These are phyloP conservation scores for Pythium plurisporium DNA, from an alignment of 352 stramenopile species.

Conservation along the genomic window DNA sequence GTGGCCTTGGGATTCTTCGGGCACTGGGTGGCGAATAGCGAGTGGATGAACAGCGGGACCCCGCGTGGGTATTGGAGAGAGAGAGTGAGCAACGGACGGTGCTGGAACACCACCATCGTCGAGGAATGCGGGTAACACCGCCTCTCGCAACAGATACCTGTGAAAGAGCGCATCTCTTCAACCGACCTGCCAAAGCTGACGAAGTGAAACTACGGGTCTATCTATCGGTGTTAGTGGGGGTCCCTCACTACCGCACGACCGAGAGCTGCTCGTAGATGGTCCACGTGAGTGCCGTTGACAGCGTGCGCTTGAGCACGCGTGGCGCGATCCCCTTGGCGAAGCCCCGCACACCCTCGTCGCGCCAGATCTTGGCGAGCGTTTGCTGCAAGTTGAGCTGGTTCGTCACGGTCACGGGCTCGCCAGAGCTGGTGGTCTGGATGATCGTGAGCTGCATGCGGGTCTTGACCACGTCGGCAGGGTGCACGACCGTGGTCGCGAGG, in stretches of 20 bases:
- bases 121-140: too few species aligned
- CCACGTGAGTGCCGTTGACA: constrained; percentile 98
- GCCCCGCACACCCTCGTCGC: constrained; percentile 88
- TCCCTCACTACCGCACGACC: constrained; percentile 34
- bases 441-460: constrained; percentile 87
- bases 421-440: constrained; percentile 29
- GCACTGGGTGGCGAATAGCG: too few species aligned
- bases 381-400: constrained; percentile 65
- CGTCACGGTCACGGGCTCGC: constrained; percentile 28
- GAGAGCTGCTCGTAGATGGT: constrained; percentile 97
- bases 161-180: neutral
- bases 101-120: too few species aligned
- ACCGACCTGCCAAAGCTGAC: too few species aligned
- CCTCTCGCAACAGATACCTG: too few species aligned
- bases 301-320: constrained; percentile 94
- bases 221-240: neutral
- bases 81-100: too few species aligned
- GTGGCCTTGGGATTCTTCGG: too few species aligned
- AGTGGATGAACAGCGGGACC: too few species aligned
- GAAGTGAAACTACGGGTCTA: neutral
- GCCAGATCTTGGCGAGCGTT: constrained; percentile 81
- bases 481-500: constrained; percentile 75
- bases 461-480: constrained; percentile 85
- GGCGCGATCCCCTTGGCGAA: constrained; percentile 94
- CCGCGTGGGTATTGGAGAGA: too few species aligned